These are phyloP conservation scores for Boletus rubescentipes DNA, from an alignment of 768 basidiomycete genomes.

Conservation along the genomic window DNA sequence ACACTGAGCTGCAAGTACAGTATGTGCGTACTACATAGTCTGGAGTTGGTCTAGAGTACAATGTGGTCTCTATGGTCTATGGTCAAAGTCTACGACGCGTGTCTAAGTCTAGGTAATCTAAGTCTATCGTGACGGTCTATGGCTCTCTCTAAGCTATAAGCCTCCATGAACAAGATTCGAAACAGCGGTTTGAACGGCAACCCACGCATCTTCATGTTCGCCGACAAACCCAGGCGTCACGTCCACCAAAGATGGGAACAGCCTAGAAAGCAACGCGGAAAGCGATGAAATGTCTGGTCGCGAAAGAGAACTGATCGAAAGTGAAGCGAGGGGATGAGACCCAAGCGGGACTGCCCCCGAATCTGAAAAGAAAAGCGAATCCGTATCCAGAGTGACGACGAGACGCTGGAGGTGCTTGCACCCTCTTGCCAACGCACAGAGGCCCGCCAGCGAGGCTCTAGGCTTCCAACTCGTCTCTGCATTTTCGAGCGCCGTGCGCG, in stretches of 20 bases:
- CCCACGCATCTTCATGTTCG: slow-evolving; percentile 35
- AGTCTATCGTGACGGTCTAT: slow-evolving; percentile 1
- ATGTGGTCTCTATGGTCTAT: not conserved
- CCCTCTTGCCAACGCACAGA: slow-evolving; percentile 15
- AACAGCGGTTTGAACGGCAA: slow-evolving; percentile 11
- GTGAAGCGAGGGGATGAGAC: slow-evolving; percentile 27
- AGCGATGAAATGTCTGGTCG: slow-evolving; percentile 28
- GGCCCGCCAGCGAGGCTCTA: slow-evolving; percentile 15
- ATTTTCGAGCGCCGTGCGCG: slow-evolving; percentile 27
- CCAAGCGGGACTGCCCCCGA: not conserved
- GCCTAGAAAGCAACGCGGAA: slow-evolving; percentile 30
- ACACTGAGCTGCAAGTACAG: not conserved
- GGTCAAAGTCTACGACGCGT: not conserved
- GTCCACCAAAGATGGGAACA: slow-evolving; percentile 41
- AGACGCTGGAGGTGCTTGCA: slow-evolving; percentile 20
- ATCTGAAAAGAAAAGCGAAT: not conserved
- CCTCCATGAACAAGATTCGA: not conserved
- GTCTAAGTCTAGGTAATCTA: not conserved
- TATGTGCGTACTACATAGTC: not conserved
- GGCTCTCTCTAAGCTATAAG: not conserved
- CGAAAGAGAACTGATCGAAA: slow-evolving; percentile 37
- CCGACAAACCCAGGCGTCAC: slow-evolving; percentile 35
- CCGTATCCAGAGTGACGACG: slow-evolving; percentile 18
- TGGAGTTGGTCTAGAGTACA: not conserved
- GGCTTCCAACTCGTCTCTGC: slow-evolving; percentile 19